Evolutionary conservation across 108 stramenopile genomes (phyloP).

Genomic region (Cyclotella sp.): DNA sequence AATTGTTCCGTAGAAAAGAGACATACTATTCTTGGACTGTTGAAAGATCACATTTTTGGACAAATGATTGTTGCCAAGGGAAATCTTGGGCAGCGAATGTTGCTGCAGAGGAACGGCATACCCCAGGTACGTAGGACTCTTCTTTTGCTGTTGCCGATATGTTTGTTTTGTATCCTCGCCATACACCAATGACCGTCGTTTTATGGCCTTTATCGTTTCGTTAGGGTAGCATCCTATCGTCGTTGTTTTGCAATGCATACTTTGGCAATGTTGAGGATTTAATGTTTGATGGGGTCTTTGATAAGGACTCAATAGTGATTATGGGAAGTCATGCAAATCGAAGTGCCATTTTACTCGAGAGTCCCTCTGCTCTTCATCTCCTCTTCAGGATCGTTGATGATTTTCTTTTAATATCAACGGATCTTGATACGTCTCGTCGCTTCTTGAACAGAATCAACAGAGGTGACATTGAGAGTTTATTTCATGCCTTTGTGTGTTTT

Average conservation of each 20-base stretch:
- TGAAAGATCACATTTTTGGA: slow-evolving; percentile 74
- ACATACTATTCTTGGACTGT: slow-evolving; percentile 52
- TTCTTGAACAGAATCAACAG: slow-evolving; percentile 68
- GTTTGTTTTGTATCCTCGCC: background rate
- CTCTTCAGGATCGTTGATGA: slow-evolving; percentile 85
- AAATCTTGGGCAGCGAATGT: slow-evolving; percentile 50
- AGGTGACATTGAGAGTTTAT: slow-evolving; percentile 15
- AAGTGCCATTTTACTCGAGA: slow-evolving; percentile 19
- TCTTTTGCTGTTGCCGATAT: background rate
- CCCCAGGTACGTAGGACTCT: slow-evolving; percentile 47
- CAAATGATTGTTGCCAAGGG: slow-evolving; percentile 71
- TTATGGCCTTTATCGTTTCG: background rate
- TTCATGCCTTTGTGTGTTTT: background rate
- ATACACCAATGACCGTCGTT: slow-evolving; percentile 1
- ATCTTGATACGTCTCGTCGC: slow-evolving; percentile 28
- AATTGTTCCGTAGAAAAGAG: slow-evolving; percentile 54
- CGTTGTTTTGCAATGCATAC: slow-evolving; percentile 90
- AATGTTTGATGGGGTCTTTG: slow-evolving; percentile 62
- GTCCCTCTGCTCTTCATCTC: slow-evolving; percentile 36
- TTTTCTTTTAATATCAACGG: slow-evolving; percentile 78
- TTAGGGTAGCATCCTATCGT: slow-evolving; percentile 90
- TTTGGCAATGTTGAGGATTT: slow-evolving; percentile 84
- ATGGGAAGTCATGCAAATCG: slow-evolving; percentile 20
- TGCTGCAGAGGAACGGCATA: slow-evolving; percentile 79
- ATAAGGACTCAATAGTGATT: slow-evolving; percentile 26